Conservation (phyloP, 2,329 filamentous ascomycete species). For the Cercospora sp. region DNA sequence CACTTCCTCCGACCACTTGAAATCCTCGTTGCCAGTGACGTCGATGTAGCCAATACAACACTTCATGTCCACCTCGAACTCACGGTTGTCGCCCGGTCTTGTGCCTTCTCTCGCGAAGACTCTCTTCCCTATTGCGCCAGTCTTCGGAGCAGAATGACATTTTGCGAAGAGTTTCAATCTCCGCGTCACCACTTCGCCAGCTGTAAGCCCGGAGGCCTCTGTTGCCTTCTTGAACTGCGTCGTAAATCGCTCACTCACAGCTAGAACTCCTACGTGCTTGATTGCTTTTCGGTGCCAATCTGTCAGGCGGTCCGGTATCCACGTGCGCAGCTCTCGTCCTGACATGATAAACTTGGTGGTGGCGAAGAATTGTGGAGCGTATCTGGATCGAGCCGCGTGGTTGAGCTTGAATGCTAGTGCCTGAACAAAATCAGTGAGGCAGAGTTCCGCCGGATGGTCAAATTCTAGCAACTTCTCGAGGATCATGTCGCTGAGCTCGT, state of each 20-base stretch:
- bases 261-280: not conserved
- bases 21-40: not conserved
- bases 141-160: too few relatives aligned
- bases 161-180: too few relatives aligned
- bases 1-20: not conserved
- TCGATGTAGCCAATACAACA: not conserved
- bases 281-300: not conserved
- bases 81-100: too few relatives aligned
- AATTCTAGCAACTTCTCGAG: slow-evolving; percentile 2
- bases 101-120: too few relatives aligned
- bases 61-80: not conserved
- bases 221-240: too few relatives aligned
- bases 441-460: not conserved
- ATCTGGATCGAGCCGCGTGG: not conserved
- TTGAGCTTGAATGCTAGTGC: not conserved
- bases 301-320: too few relatives aligned
- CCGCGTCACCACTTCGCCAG: too few relatives aligned
- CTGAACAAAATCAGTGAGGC: not conserved
- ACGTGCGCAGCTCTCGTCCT: too few relatives aligned
- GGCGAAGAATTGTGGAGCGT: not conserved
- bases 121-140: too few relatives aligned
- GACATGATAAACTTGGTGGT: not conserved
- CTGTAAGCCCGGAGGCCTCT: too few relatives aligned
- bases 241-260: too few relatives aligned
- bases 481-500: not conserved